A percentile compares a stretch with the other conserved stretches of the same genome.
Evolutionary conservation across 2,329 filamentous ascomycete species (phyloP).

Genomic region (Paracamarosporium sp.): DNA sequence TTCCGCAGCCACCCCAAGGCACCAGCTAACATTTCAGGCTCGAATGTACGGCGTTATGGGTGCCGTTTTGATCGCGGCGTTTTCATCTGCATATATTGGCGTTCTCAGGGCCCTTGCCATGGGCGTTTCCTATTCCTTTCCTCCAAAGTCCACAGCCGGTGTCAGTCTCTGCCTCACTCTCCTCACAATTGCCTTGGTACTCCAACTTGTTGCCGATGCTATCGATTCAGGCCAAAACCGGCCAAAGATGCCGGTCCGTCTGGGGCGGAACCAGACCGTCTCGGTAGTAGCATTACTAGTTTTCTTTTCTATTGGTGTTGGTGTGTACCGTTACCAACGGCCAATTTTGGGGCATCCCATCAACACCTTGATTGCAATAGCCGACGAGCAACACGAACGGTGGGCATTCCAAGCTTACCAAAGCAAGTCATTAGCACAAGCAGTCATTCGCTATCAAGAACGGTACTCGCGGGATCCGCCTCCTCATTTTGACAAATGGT

Average conservation of each 20-base stretch:
- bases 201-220: slow-evolving; percentile 37
- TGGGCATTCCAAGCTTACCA: slow-evolving; percentile 57
- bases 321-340: slow-evolving; percentile 49
- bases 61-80: slow-evolving; percentile 38
- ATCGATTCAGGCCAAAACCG: slow-evolving; percentile 37
- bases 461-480: slow-evolving; percentile 64
- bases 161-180: slow-evolving; percentile 36
- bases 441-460: slow-evolving; percentile 58
- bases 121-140: slow-evolving; percentile 41
- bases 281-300: slow-evolving; percentile 50
- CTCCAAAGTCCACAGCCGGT: slow-evolving; percentile 40
- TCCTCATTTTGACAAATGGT: slow-evolving; percentile 67
- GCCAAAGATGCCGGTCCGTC: slow-evolving; percentile 35
- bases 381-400: slow-evolving; percentile 54
- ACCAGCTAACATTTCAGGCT: slow-evolving; percentile 30
- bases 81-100: slow-evolving; percentile 43
- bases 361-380: slow-evolving; percentile 60
- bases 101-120: slow-evolving; percentile 39
- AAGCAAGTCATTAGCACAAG: slow-evolving; percentile 57
- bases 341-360: slow-evolving; percentile 60
- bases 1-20: neutral
- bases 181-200: slow-evolving; percentile 39
- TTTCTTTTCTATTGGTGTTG: slow-evolving; percentile 37
- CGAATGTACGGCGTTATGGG: slow-evolving; percentile 43
- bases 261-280: slow-evolving; percentile 39